These are phyloP conservation scores for Paxillus rubicundulus DNA, from an alignment of 768 basidiomycete genomes.

Conservation along the genomic window DNA sequence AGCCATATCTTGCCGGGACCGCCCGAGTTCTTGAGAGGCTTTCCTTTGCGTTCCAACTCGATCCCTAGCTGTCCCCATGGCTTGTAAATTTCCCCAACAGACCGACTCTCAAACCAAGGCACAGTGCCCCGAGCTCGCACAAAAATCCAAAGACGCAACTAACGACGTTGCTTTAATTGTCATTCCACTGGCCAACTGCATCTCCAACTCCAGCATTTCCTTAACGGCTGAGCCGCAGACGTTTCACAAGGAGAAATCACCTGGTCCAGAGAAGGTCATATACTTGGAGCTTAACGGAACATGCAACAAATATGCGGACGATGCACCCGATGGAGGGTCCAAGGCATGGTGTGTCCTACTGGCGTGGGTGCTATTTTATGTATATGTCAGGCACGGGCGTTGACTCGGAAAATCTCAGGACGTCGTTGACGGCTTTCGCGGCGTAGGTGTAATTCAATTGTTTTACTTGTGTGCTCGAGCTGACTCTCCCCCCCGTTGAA, in stretches of 20 bases:
- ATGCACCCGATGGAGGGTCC: conserved; percentile 28
- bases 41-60: neutral
- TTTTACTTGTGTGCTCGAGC: too few relatives aligned
- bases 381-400: neutral
- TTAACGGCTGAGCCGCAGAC: conserved; percentile 11
- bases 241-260: conserved; percentile 6
- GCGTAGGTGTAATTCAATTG: conserved; percentile 29
- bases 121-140: neutral
- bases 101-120: neutral
- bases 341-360: conserved; percentile 32
- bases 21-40: too few relatives aligned
- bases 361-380: conserved; percentile 15
- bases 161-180: too few relatives aligned
- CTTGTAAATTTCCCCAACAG: neutral
- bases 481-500: too few relatives aligned
- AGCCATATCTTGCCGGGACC: too few relatives aligned
- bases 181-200: neutral
- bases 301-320: conserved; percentile 20
- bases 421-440: conserved; percentile 33
- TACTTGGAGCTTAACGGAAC: conserved; percentile 1
- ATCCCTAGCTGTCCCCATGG: neutral
- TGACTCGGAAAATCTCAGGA: conserved; percentile 11
- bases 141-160: neutral
- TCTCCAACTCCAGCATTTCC: neutral
- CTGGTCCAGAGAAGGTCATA: conserved; percentile 8